Evolutionary conservation across 805 yeast species (phyloP), one percentile per base, ranked within the genome.

Genomic region (Metschnikowia aberdeeniae): DNA sequence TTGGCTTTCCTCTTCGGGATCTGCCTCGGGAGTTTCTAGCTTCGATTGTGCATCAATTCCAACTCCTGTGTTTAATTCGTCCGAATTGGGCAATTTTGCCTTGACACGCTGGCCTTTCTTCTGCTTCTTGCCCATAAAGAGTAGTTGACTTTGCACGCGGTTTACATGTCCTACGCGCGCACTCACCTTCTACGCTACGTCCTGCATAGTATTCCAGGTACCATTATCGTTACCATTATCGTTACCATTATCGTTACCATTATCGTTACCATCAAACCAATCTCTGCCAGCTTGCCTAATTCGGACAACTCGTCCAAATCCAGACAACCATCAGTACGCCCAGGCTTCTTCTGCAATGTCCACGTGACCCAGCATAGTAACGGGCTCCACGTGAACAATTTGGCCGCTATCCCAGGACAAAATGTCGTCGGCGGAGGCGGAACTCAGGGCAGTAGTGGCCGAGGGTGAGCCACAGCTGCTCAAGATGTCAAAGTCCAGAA

Each of bases 401-500:
- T 36, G 33, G n/a, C 20, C 29, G 30, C 43, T 35, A 5, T 44
- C 41, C 45, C 30, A 32, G 2, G 56, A 54, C 42, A 50, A 50
- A 11, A 50, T 30, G 9, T 50, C 52, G 28, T 52, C 52, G 24
- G 36, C 46, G 24, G 36, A 35, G 12, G 34, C 41, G 20, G 40
- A 31, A 36, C 34, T 37, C 10, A 53, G 42, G 27, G 26, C 50
- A n/a, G 51, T 40, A 43, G 45, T 41, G 20, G 40, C 47, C 34
- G 56, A 47, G 47, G 39, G 42, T 27, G 52, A 46, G 35, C 44
- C 43, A 41, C 47, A 46, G 49, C 50, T 46, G 47, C 57, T 54
- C 51, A 54, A 54, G 6, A 54, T 36, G 39, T 54, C 56, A 36
- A 46, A 47, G 24, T 54, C 57, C 12, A 50, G 44, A 11, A 52